phyloP scores from a whole-genome alignment of 331 rosid species.

The Cydonia oblonga region DNA sequence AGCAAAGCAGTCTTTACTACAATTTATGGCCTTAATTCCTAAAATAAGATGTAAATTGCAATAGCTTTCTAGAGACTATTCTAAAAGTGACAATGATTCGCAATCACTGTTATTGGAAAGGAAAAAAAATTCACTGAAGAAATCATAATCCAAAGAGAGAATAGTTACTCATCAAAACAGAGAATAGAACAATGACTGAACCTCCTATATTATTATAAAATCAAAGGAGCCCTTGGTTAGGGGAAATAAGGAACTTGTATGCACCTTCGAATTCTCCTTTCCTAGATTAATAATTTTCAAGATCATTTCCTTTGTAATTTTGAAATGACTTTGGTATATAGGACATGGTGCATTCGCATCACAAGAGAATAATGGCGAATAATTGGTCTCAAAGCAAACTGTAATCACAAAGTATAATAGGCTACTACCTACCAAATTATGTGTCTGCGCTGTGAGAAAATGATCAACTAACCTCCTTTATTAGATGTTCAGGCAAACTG shows the following conservation, averaged over 20 bases:
- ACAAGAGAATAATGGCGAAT: not conserved
- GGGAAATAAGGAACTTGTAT: not conserved
- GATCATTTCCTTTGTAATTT: not conserved
- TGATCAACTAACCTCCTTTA: constrained; percentile 52
- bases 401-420: not conserved
- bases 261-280: too few relatives aligned
- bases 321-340: not conserved
- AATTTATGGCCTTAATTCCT: not conserved
- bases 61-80: not conserved
- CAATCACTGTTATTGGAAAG: not conserved
- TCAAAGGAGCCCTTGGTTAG: not conserved
- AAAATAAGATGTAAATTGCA: not conserved
- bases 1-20: not conserved
- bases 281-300: not conserved
- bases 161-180: too few relatives aligned
- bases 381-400: not conserved
- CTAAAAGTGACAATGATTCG: not conserved
- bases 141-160: not conserved
- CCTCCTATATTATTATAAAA: not conserved
- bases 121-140: not conserved
- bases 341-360: not conserved
- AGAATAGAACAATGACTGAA: not conserved
- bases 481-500: constrained; percentile 66
- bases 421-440: too few relatives aligned
- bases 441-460: constrained; percentile 2